Percentiles rank a stretch among this genome's conserved stretches.
Evolutionary conservation across 371 early-diverging fungal species (phyloP).

Genomic region (Fennellomyces sp.): DNA sequence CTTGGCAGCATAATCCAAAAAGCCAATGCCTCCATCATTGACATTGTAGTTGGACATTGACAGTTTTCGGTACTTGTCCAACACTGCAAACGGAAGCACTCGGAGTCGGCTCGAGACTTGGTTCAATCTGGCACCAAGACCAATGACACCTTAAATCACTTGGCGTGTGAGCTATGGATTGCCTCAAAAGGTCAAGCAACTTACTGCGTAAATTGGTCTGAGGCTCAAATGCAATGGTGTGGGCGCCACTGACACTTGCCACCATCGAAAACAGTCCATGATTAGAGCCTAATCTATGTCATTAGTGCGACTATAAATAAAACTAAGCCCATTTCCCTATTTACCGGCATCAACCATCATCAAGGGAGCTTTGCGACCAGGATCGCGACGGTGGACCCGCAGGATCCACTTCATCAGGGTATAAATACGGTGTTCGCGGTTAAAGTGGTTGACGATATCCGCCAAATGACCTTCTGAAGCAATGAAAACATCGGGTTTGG

Average conservation of each 20-base stretch:
- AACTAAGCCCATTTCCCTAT: not conserved
- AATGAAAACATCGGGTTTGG: conserved; percentile 50
- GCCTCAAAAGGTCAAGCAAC: not conserved
- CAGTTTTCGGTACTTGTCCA: conserved; percentile 40
- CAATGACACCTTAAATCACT: conserved; percentile 38
- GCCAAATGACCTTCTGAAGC: conserved; percentile 37
- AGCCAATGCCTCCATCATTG: conserved; percentile 45
- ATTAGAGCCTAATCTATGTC: conserved; percentile 35
- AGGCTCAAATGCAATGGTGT: conserved; percentile 50
- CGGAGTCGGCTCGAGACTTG: conserved; percentile 38
- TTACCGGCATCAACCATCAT: conserved; percentile 52
- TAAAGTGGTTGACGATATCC: conserved; percentile 39
- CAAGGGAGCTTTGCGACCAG: conserved; percentile 31
- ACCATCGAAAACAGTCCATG: conserved; percentile 55
- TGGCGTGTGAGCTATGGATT: no score
- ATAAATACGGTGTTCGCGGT: conserved; percentile 47
- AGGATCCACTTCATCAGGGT: conserved; percentile 56
- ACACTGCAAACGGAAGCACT: conserved; percentile 47
- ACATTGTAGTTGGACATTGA: conserved; percentile 44
- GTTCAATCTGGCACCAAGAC: conserved; percentile 39
- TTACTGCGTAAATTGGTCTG: conserved; percentile 48
- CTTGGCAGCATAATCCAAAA: conserved; percentile 29
- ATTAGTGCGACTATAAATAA: not conserved
- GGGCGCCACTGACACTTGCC: conserved; percentile 48
- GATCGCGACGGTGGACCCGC: conserved; percentile 48